These are phyloP conservation scores for Fusarium anguioides DNA, from an alignment of 2,329 filamentous ascomycete species.

Conservation along the genomic window DNA sequence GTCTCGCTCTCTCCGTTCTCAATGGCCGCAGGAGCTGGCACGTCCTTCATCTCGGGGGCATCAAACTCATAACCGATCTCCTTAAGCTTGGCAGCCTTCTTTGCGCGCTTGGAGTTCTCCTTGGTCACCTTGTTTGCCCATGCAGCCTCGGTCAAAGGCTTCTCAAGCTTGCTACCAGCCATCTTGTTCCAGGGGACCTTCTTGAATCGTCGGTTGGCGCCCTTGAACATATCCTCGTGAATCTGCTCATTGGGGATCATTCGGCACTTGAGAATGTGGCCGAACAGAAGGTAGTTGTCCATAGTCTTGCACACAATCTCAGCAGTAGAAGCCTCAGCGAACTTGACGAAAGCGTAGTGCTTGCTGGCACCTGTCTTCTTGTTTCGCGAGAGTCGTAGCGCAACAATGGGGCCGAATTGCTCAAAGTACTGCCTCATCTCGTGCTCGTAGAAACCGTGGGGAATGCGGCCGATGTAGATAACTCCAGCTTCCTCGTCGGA, in stretches of 20 bases:
- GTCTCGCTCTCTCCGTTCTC: conserved; percentile 50
- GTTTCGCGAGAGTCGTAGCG: conserved; percentile 87
- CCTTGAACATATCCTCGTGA: conserved; percentile 86
- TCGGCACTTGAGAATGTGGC: conserved; percentile 91
- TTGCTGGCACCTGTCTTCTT: conserved; percentile 90
- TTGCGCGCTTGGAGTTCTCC: conserved; percentile 76
- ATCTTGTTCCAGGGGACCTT: conserved; percentile 88
- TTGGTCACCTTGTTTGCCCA: conserved; percentile 81
- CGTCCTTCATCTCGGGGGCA: conserved; percentile 74
- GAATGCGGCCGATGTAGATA: conserved; percentile 90
- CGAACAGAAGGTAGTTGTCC: conserved; percentile 97
- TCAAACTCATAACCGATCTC: conserved; percentile 86
- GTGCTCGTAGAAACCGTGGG: conserved; percentile 95
- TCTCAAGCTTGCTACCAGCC: conserved; percentile 78
- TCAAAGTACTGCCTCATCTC: conserved; percentile 94
- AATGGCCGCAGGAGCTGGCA: conserved; percentile 55
- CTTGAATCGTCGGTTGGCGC: conserved; percentile 91
- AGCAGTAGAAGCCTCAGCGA: conserved; percentile 79
- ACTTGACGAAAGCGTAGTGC: conserved; percentile 96
- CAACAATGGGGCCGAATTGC: conserved; percentile 87
- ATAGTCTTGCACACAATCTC: conserved; percentile 95
- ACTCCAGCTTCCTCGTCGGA: conserved; percentile 74
- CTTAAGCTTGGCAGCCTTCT: conserved; percentile 80
- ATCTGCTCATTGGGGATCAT: conserved; percentile 80
- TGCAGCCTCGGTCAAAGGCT: conserved; percentile 76